Evolutionary conservation across 108 stramenopile species (phyloP), one percentile per base, ranked within the genome.

Genomic region (Skeletonema costatum): DNA sequence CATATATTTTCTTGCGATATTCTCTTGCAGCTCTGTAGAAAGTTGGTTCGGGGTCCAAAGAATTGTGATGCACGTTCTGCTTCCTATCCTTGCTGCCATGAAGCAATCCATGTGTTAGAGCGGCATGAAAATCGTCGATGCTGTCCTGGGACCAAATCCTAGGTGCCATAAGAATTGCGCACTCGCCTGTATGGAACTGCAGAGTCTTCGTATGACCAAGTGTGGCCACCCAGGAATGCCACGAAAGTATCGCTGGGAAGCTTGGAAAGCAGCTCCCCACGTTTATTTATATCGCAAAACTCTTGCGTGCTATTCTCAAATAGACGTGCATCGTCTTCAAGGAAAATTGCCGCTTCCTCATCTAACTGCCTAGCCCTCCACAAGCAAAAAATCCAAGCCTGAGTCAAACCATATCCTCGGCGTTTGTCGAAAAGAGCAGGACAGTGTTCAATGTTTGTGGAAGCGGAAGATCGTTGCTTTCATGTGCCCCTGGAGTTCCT

Each of bases 401-500:
- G 19, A 51, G 50, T 51, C 17, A 51, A 4, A 51, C 50, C 50
- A 19, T 51, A 51, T 21, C 50, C 50, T 7, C 50, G 19, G 17
- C 50, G 50, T 51, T 17, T 51, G 50, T 51, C 50, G 50, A 51
- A 51, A 51, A 0, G 6, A 4, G 50, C 17, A 19, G 50, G 50
- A 3, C 50, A 51, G n/a, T 70, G 70, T 70, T 59, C 70, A 3
- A 70, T 70, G 11, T 50, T 21, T 31, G 67, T 68, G 19, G 50
- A 51, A 29, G 25, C 41, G 29, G 29, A 14, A 46, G 67, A 25
- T 70, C 1, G 21, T 70, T 70, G 56, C 33, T 53, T 32, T 36
- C 33, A 36, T 70, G 53, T 2, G 58, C 70, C 19, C 70, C 70
- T 29, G 70, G 51, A 36, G 70, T 70, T 70, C 70, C 70, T 53